Conservation (phyloP, 192 early-diverging fungal genomes). For the Spinellus fusiger region DNA sequence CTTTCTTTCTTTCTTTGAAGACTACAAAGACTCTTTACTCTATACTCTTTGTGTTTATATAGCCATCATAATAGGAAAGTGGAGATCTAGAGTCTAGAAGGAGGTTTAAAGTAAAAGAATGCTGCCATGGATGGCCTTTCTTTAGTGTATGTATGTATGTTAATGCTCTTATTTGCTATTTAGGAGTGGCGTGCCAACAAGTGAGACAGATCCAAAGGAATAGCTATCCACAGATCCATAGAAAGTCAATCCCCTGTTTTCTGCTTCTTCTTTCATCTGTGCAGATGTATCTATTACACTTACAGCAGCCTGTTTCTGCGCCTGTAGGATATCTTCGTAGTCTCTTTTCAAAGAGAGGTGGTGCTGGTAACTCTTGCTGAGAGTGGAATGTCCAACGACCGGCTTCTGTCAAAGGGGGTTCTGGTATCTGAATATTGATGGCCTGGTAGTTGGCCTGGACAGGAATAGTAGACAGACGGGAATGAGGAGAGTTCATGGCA, state of each 20-base stretch:
- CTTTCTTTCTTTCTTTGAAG: too few species aligned
- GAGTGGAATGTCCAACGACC: conserved; percentile 35
- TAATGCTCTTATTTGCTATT: too few species aligned
- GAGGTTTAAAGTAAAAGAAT: too few species aligned
- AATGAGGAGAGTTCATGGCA: conserved; percentile 9
- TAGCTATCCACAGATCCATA: conserved; percentile 3
- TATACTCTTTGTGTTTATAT: too few species aligned
- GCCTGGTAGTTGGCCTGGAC: conserved; percentile 17
- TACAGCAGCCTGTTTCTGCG: conserved; percentile 32
- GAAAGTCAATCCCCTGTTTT: not conserved
- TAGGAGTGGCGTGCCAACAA: not conserved
- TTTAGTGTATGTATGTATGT: too few species aligned
- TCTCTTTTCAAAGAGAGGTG: conserved; percentile 29
- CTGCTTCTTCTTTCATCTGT: too few species aligned
- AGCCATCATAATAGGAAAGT: too few species aligned
- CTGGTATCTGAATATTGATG: conserved; percentile 21
- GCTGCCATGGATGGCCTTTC: too few species aligned
- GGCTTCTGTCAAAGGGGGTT: conserved; percentile 29
- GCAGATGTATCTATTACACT: too few species aligned
- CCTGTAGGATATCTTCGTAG: conserved; percentile 27
- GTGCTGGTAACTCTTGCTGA: conserved; percentile 28
- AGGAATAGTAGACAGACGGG: conserved; percentile 15
- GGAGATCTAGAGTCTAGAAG: too few species aligned
- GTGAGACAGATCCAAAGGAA: conserved; percentile 25
- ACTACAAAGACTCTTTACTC: too few species aligned